Conservation (phyloP, 2,329 filamentous ascomycete species). For the Fusarium circinatum region DNA sequence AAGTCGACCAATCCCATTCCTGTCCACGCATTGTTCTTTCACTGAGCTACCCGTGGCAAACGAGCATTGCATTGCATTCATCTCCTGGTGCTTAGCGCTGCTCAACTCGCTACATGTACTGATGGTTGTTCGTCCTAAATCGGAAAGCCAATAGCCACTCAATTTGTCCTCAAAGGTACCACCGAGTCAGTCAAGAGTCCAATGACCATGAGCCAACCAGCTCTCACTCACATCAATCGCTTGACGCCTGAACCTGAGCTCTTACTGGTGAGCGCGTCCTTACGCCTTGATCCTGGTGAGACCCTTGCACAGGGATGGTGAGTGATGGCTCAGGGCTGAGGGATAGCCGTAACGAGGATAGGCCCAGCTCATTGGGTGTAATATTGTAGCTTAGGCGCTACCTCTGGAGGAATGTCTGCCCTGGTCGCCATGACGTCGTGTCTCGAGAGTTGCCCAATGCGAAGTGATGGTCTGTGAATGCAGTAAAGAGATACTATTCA, state of each 20-base stretch:
- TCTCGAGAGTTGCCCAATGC: constrained; percentile 10
- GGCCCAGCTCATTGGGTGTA: constrained; percentile 33
- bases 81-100: constrained; percentile 20
- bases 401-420: constrained; percentile 5
- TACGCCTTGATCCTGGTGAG: constrained; percentile 15
- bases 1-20: constrained; percentile 16
- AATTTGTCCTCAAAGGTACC: constrained; percentile 14
- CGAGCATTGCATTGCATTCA: constrained; percentile 5
- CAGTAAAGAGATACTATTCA: not conserved
- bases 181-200: constrained; percentile 28
- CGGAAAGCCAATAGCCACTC: constrained; percentile 31
- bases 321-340: constrained; percentile 9
- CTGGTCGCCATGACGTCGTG: constrained; percentile 30
- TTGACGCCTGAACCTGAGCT: constrained; percentile 23
- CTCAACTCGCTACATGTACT: not conserved
- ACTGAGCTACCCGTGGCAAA: not conserved
- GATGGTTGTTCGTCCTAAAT: not conserved
- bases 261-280: constrained; percentile 8
- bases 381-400: constrained; percentile 9
- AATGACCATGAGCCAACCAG: constrained; percentile 19
- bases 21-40: constrained; percentile 4
- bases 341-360: constrained; percentile 14
- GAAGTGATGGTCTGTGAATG: not conserved
- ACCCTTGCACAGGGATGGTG: constrained; percentile 21
- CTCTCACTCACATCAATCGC: constrained; percentile 9